Percentiles rank a stretch among this genome's conserved stretches.
phyloP scores from a whole-genome alignment of 2,329 filamentous ascomycete species.

The Chaetomiaceae sp. region DNA sequence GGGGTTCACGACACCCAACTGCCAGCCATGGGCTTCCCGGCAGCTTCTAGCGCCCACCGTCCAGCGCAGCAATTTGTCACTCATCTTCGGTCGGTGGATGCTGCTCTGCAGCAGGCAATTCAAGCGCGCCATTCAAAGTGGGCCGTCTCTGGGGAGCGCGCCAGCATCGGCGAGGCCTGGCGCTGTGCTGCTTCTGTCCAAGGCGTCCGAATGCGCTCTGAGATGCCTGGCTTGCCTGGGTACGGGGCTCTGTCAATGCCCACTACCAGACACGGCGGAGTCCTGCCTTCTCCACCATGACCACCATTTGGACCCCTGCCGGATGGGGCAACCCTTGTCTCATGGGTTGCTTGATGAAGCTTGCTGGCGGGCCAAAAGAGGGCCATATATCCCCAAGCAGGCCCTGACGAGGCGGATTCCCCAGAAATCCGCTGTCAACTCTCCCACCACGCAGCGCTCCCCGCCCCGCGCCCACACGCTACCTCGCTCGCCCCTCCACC shows the following conservation, averaged over 20 bases:
- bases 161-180: background rate
- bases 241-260: constrained; percentile 8
- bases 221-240: background rate
- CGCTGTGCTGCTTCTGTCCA: constrained; percentile 5
- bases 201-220: constrained; percentile 10
- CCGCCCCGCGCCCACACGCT: constrained; percentile 15
- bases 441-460: constrained; percentile 16
- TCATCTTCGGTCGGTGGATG: background rate
- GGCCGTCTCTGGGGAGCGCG: background rate
- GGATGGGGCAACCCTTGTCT: constrained; percentile 22
- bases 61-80: constrained; percentile 17
- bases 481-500: constrained; percentile 18
- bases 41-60: constrained; percentile 19
- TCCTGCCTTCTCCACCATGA: constrained; percentile 24
- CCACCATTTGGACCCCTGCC: constrained; percentile 24
- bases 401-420: constrained; percentile 24
- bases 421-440: constrained; percentile 22
- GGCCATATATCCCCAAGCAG: constrained; percentile 28
- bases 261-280: constrained; percentile 19
- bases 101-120: background rate
- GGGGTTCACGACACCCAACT: constrained; percentile 24
- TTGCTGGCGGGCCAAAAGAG: constrained; percentile 19
- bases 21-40: constrained; percentile 20
- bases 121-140: constrained; percentile 11
- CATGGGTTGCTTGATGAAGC: constrained; percentile 14